A percentile compares a stretch with the other conserved stretches of the same genome.
Evolutionary conservation across 2,329 filamentous ascomycete species (phyloP).

Genomic region (Fusarium compactum): DNA sequence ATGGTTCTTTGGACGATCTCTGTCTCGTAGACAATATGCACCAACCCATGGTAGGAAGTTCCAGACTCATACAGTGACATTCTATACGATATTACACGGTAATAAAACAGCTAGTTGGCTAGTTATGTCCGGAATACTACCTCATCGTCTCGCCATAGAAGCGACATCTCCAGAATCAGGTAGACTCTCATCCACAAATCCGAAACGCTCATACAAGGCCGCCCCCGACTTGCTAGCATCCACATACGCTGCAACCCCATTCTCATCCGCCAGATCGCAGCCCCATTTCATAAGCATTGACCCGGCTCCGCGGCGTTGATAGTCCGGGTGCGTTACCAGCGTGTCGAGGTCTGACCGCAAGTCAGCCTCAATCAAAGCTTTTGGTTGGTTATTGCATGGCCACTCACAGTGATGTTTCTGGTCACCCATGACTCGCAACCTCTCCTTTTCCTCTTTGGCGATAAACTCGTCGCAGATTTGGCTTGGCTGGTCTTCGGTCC

Average conservation of each 20-base stretch:
- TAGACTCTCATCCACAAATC: constrained; percentile 34
- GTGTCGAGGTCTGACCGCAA: constrained; percentile 43
- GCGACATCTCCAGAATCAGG: constrained; percentile 23
- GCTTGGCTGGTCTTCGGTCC: constrained; percentile 29
- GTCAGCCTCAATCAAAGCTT: neutral
- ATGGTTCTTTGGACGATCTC: neutral
- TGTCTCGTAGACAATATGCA: neutral
- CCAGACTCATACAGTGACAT: neutral
- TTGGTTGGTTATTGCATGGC: too few relatives aligned
- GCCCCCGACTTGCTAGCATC: constrained; percentile 40
- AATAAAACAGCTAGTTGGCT: neutral
- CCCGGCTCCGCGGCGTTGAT: constrained; percentile 43
- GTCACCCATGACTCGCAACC: constrained; percentile 33
- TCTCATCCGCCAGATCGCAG: constrained; percentile 40
- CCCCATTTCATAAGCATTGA: constrained; percentile 45
- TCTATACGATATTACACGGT: neutral
- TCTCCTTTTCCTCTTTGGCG: constrained; percentile 24
- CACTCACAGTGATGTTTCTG: constrained; percentile 35
- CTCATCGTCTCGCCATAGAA: constrained; percentile 26
- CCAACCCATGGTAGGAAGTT: neutral
- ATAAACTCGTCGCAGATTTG: constrained; percentile 33
- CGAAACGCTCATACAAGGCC: constrained; percentile 27
- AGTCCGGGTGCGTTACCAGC: constrained; percentile 44
- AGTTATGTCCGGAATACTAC: neutral
- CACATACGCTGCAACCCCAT: constrained; percentile 41